Evolutionary conservation across 176 grass and related monocot genomes (phyloP).

Genomic region (Aegilops speltoides): DNA sequence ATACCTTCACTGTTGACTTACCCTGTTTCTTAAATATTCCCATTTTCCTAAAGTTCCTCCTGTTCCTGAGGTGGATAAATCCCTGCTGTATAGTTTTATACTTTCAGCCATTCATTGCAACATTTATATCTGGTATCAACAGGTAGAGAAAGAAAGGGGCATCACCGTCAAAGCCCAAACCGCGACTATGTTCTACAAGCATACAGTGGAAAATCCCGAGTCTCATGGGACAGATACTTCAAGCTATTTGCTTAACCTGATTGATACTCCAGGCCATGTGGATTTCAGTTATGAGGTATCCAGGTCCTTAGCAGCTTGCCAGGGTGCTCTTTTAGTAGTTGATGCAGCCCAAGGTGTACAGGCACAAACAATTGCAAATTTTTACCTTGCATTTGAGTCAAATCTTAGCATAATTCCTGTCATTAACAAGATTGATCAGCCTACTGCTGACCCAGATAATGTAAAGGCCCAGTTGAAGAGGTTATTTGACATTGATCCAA

Average conservation of each 20-base stretch:
- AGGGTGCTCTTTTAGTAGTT: slow-evolving; percentile 94
- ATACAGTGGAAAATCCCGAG: slow-evolving; percentile 10
- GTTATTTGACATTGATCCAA: slow-evolving; percentile 87
- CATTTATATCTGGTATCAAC: slow-evolving; percentile 17
- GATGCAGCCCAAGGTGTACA: slow-evolving; percentile 99
- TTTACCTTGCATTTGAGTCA: slow-evolving; percentile 92
- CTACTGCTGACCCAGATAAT: slow-evolving; percentile 90
- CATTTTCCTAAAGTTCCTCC: neutral
- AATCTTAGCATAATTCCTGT: slow-evolving; percentile 83
- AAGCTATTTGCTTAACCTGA: slow-evolving; percentile 86
- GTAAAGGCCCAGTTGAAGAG: slow-evolving; percentile 87
- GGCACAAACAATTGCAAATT: slow-evolving; percentile 96
- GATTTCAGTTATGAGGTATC: slow-evolving; percentile 99
- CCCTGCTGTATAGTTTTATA: slow-evolving; percentile 3
- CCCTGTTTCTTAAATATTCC: neutral
- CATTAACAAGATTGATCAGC: slow-evolving; percentile 99
- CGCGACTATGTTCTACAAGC: slow-evolving; percentile 89
- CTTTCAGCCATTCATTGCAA: slow-evolving; percentile 19
- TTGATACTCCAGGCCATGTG: slow-evolving; percentile 95
- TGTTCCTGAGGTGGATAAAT: neutral
- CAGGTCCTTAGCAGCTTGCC: slow-evolving; percentile 90
- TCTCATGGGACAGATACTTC: slow-evolving; percentile 16
- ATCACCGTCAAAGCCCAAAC: slow-evolving; percentile 99
- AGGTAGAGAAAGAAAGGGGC: slow-evolving; percentile 97
- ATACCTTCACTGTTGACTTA: neutral